Conservation (phyloP, 345 rosid species). For the Reutealis trisperma region DNA sequence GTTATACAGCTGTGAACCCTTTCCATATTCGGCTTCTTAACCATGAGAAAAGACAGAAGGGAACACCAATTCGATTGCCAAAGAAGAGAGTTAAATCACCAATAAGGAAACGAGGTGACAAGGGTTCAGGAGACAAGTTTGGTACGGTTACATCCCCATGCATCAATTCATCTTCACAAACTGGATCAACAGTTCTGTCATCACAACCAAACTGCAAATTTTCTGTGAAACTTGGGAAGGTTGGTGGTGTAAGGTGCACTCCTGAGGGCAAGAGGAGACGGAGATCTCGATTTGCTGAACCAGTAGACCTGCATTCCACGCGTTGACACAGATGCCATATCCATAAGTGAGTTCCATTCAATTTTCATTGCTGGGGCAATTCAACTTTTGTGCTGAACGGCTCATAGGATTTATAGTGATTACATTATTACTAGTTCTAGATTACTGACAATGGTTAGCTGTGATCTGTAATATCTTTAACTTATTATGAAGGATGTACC, state of each 20-base stretch:
- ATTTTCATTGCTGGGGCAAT: slow-evolving; percentile 6
- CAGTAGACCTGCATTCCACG: slow-evolving; percentile 41
- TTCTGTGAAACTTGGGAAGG: slow-evolving; percentile 48
- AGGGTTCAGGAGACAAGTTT: slow-evolving; percentile 18
- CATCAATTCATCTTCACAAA: slow-evolving; percentile 22
- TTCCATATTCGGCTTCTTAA: slow-evolving; percentile 61
- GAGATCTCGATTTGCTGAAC: slow-evolving; percentile 44
- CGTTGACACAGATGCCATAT: slow-evolving; percentile 16
- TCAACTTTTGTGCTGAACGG: slow-evolving; percentile 5
- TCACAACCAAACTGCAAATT: slow-evolving; percentile 42
- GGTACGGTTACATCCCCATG: slow-evolving; percentile 21
- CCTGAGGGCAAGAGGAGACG: slow-evolving; percentile 78
- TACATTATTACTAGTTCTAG: background rate
- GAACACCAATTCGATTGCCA: slow-evolving; percentile 31
- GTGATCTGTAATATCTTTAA: slow-evolving; percentile 7
- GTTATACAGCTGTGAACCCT: slow-evolving; percentile 74
- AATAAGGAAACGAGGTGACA: slow-evolving; percentile 23
- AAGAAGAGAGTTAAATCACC: slow-evolving; percentile 71
- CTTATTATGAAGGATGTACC: background rate
- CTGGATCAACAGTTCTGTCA: slow-evolving; percentile 29
- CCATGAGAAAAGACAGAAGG: slow-evolving; percentile 28
- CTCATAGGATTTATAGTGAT: background rate
- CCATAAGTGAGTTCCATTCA: background rate
- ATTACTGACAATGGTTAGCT: slow-evolving; percentile 4
- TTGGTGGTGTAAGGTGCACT: slow-evolving; percentile 49